Base-by-base conservation (phyloP, 768 basidiomycete genomes). In the Strobilomyces confusus region DNA sequence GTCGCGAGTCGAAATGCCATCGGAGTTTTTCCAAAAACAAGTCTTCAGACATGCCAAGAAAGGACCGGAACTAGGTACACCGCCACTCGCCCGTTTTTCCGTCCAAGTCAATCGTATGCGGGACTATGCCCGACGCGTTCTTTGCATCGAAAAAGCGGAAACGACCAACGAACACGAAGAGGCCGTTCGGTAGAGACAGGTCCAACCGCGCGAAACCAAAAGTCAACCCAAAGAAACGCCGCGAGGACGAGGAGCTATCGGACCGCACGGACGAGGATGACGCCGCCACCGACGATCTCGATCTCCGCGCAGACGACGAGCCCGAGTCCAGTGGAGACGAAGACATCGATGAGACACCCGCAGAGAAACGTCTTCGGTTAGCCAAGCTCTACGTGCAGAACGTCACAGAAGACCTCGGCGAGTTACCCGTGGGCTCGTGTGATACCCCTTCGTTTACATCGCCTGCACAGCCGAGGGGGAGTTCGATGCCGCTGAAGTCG, bases 401-500 rank as follows among this genome's bases (percentile, higher is more conserved):
- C 56, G 84, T 98, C 14, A 90, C 90, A 69, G 82, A 86, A 54
- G 82, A 80, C 34, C 69, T 95, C 26, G 76, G 86, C 82, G 61
- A 69, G 82, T 75, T 46, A 19, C 36, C 47, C 26, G 5, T 49
- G 32, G 26, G 26, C 38, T 3, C 44, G 9, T 48, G 37, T 52
- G 12, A 33, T 48, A 29, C 14, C 23, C 19, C n/a, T 9, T 7
- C 9, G 4, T 46, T 64, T 36, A 55, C 52, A 30, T 13, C 33
- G 9, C 32, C 30, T 44, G 11, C 25, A 22, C 25, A 62, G 92
- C 85, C 54, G 94, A 94, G 23, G 91, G 89, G 32, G 93, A 93
- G 57, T 94, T 85, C 58, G 95, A 99, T 67, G 97, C 97, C 5
- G 94, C 91, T 1, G 95, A 98, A 61, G 85, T 98, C 25, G 97